These are phyloP conservation scores for Cladosporium austrohemisphaericum DNA, from an alignment of 2,329 filamentous ascomycete species.

Conservation along the genomic window DNA sequence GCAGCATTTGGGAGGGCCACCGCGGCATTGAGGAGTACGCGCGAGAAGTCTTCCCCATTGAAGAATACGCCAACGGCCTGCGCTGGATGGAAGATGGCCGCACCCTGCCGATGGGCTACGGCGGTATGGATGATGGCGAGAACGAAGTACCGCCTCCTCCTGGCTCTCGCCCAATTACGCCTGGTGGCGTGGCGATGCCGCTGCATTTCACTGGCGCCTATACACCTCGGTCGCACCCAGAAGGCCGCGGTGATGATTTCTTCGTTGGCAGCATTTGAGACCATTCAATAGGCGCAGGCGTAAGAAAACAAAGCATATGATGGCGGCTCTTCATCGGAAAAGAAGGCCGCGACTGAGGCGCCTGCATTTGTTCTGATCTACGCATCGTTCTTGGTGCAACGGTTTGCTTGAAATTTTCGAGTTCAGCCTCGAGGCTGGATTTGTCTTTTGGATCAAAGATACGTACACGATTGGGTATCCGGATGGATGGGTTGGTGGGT, in stretches of 20 bases:
- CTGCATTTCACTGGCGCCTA: slow-evolving; percentile 32
- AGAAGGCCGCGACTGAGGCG: too few species aligned
- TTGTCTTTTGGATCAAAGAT: too few species aligned
- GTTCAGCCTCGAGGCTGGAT: too few species aligned
- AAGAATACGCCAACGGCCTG: slow-evolving; percentile 89
- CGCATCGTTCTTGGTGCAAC: too few species aligned
- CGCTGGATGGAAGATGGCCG: slow-evolving; percentile 73
- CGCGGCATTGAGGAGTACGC: slow-evolving; percentile 92
- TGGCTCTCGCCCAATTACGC: slow-evolving; percentile 28
- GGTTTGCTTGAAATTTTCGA: too few species aligned
- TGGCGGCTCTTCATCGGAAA: too few species aligned
- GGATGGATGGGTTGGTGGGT: too few species aligned
- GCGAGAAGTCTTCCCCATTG: slow-evolving; percentile 85
- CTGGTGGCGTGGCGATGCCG: slow-evolving; percentile 19
- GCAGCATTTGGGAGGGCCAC: slow-evolving; percentile 86
- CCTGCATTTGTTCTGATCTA: too few species aligned
- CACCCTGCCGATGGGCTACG: neutral
- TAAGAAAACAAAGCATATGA: too few species aligned
- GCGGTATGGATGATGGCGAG: slow-evolving; percentile 1
- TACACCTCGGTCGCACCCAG: slow-evolving; percentile 31
- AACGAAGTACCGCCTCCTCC: neutral
- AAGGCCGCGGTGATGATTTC: slow-evolving; percentile 27
- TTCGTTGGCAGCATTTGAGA: slow-evolving; percentile 28
- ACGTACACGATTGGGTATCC: too few species aligned
- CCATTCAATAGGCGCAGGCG: neutral